A percentile compares a stretch with the other conserved stretches of the same genome.
Conservation (phyloP, 768 basidiomycete species). For the Mycena haematopus region DNA sequence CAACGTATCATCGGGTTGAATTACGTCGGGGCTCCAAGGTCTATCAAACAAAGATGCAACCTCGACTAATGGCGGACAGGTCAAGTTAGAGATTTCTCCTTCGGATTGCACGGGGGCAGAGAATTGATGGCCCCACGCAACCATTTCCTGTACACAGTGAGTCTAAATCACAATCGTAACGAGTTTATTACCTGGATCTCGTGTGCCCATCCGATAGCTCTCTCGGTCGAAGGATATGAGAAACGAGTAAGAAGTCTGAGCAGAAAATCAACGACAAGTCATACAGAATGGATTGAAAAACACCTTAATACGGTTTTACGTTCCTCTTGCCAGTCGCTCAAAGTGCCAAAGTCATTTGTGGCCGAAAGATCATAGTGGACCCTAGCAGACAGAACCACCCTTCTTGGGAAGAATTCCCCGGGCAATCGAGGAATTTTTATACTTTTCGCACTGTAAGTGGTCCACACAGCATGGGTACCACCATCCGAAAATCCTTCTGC, state of each 20-base stretch:
- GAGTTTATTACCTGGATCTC: neutral
- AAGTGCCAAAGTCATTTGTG: neutral
- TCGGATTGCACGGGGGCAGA: too few species aligned
- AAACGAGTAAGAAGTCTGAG: neutral
- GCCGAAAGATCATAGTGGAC: neutral
- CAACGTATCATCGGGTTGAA: neutral
- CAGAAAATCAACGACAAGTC: neutral
- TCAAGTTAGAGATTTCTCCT: neutral
- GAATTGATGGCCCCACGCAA: too few species aligned
- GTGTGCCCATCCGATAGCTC: neutral
- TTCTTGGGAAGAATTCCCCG: neutral
- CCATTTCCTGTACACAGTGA: neutral
- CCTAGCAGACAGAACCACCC: neutral
- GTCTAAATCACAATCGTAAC: neutral
- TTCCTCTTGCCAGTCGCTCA: neutral
- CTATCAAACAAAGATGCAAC: neutral
- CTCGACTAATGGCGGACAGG: neutral
- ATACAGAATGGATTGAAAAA: neutral
- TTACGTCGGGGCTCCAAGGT: neutral
- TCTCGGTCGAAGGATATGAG: neutral
- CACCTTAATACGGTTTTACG: neutral
- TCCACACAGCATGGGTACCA: neutral
- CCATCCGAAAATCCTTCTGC: neutral
- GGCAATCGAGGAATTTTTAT: neutral
- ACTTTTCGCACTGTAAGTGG: neutral